Evolutionary conservation across 768 basidiomycete genomes (phyloP), one percentile per base, ranked within the genome.

Genomic region (Hemileccinum rubropunctum): DNA sequence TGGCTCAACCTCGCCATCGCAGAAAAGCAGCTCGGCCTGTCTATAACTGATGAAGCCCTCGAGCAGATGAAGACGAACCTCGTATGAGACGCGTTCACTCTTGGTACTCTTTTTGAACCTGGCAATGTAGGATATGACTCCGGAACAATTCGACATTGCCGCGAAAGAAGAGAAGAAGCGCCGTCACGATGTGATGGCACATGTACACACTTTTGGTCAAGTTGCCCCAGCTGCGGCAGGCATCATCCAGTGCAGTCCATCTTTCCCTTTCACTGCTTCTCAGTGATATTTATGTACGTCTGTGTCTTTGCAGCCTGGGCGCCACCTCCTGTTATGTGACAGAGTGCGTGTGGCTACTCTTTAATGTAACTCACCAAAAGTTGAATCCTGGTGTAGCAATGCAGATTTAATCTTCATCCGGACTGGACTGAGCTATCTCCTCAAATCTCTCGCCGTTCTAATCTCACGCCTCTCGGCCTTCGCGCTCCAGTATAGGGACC

Each of bases 301-400:
- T 23, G 23, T 26, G 46, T 48, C 13, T 38, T 42, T 52, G 52
- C 50, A 91, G 92, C 66, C 72, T 98, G 37, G 95, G 95, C 38
- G 95, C 95, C 26, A 99, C 97, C 9, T 98, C 95, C 2, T 99
- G 97, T 73, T 99, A 95, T 73, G 97, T 98, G 47, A 98, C 97
- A 26, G 97, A 99, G 94, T 95, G 55, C 58, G 84, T 76, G 45
- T 45, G 40, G 49, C 50, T 32, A 37, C 20, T 40, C 42, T 51
- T 41, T 50, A 20, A 20, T 33, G 45, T 42, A 38, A 46, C 40
- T 41, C 52, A 18, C 42, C 26, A 3, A 12, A 20, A 27, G n/a
- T 47, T 67, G 45, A 62, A 46, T 26, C 21, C 23, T 55, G 46
- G 9, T 49, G 6, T 60, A 98, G 94, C 72, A 99, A 99, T 67